Conservation (phyloP, 1,284 basidiomycete genomes). For the Waitea zeae region DNA sequence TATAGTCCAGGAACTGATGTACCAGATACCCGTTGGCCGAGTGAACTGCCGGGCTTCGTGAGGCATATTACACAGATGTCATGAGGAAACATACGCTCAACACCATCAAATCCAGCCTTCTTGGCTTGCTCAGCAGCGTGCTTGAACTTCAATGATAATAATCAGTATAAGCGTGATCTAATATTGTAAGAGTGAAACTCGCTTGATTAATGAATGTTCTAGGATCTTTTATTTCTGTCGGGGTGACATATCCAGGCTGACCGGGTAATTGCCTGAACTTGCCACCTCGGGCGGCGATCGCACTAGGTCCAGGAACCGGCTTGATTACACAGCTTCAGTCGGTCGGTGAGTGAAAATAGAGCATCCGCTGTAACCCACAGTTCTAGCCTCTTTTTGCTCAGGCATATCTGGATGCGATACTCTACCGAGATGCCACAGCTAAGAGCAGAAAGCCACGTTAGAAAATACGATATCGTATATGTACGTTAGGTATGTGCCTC, state of each 20-base stretch:
- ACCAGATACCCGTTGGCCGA: constrained; percentile 12
- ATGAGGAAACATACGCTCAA: too few species aligned
- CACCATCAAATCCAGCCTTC: constrained; percentile 5
- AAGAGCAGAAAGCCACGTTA: too few species aligned
- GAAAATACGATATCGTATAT: too few species aligned
- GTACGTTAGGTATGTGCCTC: too few species aligned
- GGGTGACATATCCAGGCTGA: background rate
- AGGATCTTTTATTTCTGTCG: background rate
- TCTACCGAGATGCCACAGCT: background rate
- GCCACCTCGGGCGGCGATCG: background rate
- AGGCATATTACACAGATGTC: too few species aligned
- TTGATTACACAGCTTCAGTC: background rate
- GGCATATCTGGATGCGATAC: background rate
- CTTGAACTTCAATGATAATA: background rate
- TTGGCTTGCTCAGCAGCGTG: background rate
- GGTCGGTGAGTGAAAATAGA: background rate
- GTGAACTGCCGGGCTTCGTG: too few species aligned
- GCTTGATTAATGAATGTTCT: background rate
- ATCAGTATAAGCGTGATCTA: background rate
- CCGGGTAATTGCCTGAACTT: background rate
- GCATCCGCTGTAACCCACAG: too few species aligned
- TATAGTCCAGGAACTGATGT: constrained; percentile 11
- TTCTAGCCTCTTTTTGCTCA: background rate
- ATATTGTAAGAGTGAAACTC: background rate
- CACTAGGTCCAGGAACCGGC: background rate